Evolutionary conservation across 2,329 filamentous ascomycete species (phyloP).

Genomic region (Curvularia eragrostidis): DNA sequence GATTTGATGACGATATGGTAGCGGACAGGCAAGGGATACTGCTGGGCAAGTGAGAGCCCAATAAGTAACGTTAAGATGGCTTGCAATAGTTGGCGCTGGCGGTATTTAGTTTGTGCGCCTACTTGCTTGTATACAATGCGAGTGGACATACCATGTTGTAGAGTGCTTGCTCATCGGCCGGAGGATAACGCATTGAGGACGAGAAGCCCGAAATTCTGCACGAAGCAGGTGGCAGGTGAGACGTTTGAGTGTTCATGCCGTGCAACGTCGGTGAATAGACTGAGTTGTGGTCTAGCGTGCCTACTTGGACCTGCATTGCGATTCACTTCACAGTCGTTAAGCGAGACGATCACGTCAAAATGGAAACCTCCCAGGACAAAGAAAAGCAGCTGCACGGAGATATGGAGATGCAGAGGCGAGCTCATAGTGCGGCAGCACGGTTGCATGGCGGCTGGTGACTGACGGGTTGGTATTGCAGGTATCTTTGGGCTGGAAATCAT

Average conservation of each 20-base stretch:
- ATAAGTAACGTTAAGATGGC: constrained; percentile 23
- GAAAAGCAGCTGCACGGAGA: constrained; percentile 9
- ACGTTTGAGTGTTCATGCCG: neutral
- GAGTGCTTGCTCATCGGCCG: constrained; percentile 9
- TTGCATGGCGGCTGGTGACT: neutral
- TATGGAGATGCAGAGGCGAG: neutral
- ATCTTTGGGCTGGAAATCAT: too few relatives aligned
- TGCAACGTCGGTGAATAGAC: neutral
- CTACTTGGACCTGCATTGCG: constrained; percentile 7
- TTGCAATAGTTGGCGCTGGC: constrained; percentile 7
- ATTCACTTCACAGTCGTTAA: neutral
- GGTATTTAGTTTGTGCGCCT: neutral
- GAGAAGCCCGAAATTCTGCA: constrained; percentile 11
- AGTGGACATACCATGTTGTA: constrained; percentile 13
- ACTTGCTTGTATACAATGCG: neutral
- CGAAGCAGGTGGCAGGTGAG: neutral
- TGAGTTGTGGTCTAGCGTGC: neutral
- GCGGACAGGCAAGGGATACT: constrained; percentile 49
- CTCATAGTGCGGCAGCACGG: neutral
- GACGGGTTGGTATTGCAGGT: neutral
- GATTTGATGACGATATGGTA: constrained; percentile 64
- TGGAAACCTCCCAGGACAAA: constrained; percentile 4
- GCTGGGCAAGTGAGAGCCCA: constrained; percentile 45
- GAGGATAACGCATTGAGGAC: constrained; percentile 23
- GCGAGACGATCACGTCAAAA: neutral